Evolutionary conservation across 2,329 filamentous ascomycete genomes (phyloP).

Genomic region (Botrytis fabae): DNA sequence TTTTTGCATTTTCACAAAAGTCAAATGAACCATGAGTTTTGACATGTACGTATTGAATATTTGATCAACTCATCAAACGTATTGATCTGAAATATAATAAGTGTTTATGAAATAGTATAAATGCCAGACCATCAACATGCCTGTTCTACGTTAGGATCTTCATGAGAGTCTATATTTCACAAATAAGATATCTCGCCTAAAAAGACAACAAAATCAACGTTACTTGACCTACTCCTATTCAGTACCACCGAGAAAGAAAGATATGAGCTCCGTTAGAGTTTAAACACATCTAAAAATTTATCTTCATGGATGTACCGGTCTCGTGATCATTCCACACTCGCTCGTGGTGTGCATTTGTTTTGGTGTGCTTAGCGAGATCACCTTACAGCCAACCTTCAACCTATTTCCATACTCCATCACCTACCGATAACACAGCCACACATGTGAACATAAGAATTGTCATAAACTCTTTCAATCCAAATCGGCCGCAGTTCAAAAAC

Average conservation of each 20-base stretch:
- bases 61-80: not conserved
- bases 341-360: not conserved
- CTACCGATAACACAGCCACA: not conserved
- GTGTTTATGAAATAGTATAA: not conserved
- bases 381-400: not conserved
- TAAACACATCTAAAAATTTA: not conserved
- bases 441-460: too few relatives aligned
- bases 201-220: not conserved
- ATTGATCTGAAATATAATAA: not conserved
- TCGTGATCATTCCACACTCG: not conserved
- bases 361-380: not conserved
- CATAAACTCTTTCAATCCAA: not conserved
- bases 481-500: too few relatives aligned
- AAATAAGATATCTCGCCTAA: not conserved
- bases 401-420: not conserved
- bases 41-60: not conserved
- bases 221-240: not conserved
- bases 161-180: too few relatives aligned
- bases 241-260: not conserved
- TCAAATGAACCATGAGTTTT: not conserved
- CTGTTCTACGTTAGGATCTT: too few relatives aligned
- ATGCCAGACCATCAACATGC: not conserved
- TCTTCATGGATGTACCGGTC: not conserved
- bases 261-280: not conserved
- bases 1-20: not conserved